Conservation (phyloP, 306 rosid species). For the Acacia melanoxylon region DNA sequence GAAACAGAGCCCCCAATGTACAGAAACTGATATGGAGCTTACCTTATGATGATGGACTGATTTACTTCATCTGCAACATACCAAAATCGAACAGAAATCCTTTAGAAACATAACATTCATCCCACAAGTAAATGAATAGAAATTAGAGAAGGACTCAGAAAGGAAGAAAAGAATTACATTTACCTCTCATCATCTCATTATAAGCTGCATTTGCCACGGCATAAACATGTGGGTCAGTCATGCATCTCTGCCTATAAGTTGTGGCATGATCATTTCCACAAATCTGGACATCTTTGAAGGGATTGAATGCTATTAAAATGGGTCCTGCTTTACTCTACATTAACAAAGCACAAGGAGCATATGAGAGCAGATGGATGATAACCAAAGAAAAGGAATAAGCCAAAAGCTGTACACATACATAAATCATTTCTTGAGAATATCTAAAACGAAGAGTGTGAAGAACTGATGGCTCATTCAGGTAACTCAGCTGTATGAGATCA, state of each 20-base stretch:
- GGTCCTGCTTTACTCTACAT: constrained; percentile 93
- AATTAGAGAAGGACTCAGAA: constrained; percentile 16
- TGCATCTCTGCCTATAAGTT: constrained; percentile 54
- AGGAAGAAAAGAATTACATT: constrained; percentile 17
- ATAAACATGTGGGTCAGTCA: constrained; percentile 69
- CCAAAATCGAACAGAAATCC: constrained; percentile 32
- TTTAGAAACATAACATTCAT: constrained; percentile 35
- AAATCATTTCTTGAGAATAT: constrained; percentile 72
- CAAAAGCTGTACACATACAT: constrained; percentile 62
- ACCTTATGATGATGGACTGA: constrained; percentile 94
- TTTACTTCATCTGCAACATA: constrained; percentile 72
- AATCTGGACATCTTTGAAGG: constrained; percentile 64
- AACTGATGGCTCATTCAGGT: constrained; percentile 87
- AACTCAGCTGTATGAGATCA: constrained; percentile 82
- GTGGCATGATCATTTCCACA: constrained; percentile 58
- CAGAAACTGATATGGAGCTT: constrained; percentile 29
- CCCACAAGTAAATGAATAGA: constrained; percentile 18
- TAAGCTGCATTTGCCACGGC: constrained; percentile 66
- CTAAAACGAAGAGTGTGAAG: constrained; percentile 69
- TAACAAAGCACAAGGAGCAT: constrained; percentile 33
- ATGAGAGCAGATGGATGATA: constrained; percentile 32
- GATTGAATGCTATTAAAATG: constrained; percentile 80
- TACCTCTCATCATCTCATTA: constrained; percentile 76
- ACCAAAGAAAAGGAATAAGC: constrained; percentile 19
- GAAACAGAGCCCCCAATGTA: neutral